These are phyloP conservation scores for Coniochaeta sp. DNA, from an alignment of 2,329 filamentous ascomycete species.

Conservation along the genomic window DNA sequence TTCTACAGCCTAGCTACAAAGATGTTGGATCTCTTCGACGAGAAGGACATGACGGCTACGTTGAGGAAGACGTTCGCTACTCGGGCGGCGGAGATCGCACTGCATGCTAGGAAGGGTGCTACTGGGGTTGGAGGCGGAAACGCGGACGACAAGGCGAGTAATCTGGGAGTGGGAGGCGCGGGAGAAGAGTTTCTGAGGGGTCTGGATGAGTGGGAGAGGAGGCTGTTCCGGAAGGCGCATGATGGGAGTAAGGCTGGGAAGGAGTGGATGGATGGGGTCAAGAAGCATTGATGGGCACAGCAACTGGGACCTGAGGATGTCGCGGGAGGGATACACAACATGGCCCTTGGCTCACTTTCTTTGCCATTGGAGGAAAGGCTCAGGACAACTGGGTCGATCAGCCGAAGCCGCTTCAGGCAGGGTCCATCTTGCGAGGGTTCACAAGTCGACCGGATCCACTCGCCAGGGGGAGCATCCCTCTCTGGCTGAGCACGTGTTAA, in stretches of 20 bases:
- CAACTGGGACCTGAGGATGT: too few relatives aligned
- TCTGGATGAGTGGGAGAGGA: slow-evolving; percentile 83
- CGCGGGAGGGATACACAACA: too few relatives aligned
- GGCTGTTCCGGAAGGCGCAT: slow-evolving; percentile 66
- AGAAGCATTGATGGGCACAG: slow-evolving; percentile 30
- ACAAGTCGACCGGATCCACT: too few relatives aligned
- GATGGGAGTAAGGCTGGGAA: slow-evolving; percentile 65
- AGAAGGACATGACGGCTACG: slow-evolving; percentile 67
- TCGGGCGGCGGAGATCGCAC: slow-evolving; percentile 73
- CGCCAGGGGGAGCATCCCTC: too few relatives aligned
- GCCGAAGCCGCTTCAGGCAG: too few relatives aligned
- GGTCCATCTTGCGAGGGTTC: too few relatives aligned
- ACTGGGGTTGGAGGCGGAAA: slow-evolving; percentile 51
- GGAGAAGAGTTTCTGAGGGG: slow-evolving; percentile 80
- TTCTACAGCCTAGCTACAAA: slow-evolving; percentile 82
- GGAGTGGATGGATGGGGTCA: slow-evolving; percentile 61
- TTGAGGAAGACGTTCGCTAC: slow-evolving; percentile 73
- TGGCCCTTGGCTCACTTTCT: too few relatives aligned
- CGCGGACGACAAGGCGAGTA: slow-evolving; percentile 52
- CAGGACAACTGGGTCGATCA: too few relatives aligned
- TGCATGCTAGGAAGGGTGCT: slow-evolving; percentile 81
- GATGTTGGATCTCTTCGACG: slow-evolving; percentile 87
- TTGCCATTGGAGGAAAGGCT: too few relatives aligned
- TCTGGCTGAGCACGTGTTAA: too few relatives aligned
- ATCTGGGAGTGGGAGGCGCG: slow-evolving; percentile 51